phyloP scores from a whole-genome alignment of 495 filamentous ascomycete species.

The Darksidea phi region DNA sequence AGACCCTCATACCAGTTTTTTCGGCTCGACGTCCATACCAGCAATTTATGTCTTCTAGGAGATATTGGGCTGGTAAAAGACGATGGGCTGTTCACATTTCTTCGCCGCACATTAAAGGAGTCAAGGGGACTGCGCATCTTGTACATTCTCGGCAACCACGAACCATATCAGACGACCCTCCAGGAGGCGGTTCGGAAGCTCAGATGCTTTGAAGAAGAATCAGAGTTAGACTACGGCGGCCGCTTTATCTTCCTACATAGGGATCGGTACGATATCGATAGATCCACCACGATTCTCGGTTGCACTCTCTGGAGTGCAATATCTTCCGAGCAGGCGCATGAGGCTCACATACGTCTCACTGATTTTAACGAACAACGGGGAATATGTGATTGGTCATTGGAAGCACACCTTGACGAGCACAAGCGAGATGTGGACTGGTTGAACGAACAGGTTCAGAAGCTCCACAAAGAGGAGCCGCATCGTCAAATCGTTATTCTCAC shows the following conservation, averaged over 20 bases:
- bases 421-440: conserved; percentile 52
- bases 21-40: conserved; percentile 46
- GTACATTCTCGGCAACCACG: conserved; percentile 58
- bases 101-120: conserved; percentile 47
- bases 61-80: conserved; percentile 55
- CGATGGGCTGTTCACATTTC: conserved; percentile 47
- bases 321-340: conserved; percentile 31
- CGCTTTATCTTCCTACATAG: conserved; percentile 38
- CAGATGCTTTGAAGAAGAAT: conserved; percentile 21
- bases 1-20: conserved; percentile 44
- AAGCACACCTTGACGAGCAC: conserved; percentile 47
- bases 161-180: conserved; percentile 51
- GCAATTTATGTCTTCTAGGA: conserved; percentile 57
- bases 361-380: conserved; percentile 48
- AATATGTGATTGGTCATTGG: conserved; percentile 50
- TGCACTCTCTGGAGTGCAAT: conserved; percentile 52
- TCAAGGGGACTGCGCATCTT: conserved; percentile 49
- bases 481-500: conserved; percentile 50
- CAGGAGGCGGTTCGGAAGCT: conserved; percentile 33
- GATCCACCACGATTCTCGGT: conserved; percentile 49
- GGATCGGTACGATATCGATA: conserved; percentile 44
- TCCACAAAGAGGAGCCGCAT: conserved; percentile 42
- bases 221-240: neutral
- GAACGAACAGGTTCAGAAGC: conserved; percentile 47
- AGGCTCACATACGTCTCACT: conserved; percentile 44